phyloP scores from a whole-genome alignment of 257 asterid species.

The Gentiana dahurica region DNA sequence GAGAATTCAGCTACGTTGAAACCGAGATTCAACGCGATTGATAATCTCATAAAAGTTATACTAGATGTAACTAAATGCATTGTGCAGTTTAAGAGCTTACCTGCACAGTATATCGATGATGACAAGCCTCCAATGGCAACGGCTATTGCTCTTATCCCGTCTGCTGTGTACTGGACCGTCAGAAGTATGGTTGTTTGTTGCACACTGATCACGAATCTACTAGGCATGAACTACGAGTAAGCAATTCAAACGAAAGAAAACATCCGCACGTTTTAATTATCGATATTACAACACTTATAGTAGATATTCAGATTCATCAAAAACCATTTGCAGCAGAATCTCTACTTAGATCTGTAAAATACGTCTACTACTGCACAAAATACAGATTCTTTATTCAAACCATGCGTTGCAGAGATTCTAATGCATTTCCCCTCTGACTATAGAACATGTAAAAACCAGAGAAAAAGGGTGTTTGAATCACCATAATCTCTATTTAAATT shows the following conservation, averaged over 20 bases:
- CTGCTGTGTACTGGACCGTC: slow-evolving; percentile 67
- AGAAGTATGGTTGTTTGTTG: slow-evolving; percentile 61
- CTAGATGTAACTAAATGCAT: slow-evolving; percentile 49
- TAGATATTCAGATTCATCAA: too few species aligned
- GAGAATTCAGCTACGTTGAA: slow-evolving; percentile 32
- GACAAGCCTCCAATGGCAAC: slow-evolving; percentile 38
- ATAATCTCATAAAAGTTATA: slow-evolving; percentile 40
- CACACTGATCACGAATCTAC: slow-evolving; percentile 40
- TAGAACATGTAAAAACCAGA: too few species aligned
- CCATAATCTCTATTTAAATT: neutral
- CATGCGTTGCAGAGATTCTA: too few species aligned
- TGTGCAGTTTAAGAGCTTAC: slow-evolving; percentile 40
- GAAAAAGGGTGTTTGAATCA: too few species aligned
- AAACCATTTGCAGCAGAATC: too few species aligned
- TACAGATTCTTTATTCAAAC: too few species aligned
- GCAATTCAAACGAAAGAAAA: slow-evolving; percentile 24
- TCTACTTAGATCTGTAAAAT: too few species aligned
- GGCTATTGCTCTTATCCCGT: slow-evolving; percentile 39
- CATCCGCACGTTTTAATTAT: too few species aligned
- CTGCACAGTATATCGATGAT: slow-evolving; percentile 40
- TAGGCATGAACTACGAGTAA: slow-evolving; percentile 43
- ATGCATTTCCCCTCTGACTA: too few species aligned
- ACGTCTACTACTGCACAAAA: too few species aligned
- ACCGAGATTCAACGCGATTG: slow-evolving; percentile 48
- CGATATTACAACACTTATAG: too few species aligned